Conservation (phyloP, 2,329 filamentous ascomycete species). For the Ophioceras dolichostomum region DNA sequence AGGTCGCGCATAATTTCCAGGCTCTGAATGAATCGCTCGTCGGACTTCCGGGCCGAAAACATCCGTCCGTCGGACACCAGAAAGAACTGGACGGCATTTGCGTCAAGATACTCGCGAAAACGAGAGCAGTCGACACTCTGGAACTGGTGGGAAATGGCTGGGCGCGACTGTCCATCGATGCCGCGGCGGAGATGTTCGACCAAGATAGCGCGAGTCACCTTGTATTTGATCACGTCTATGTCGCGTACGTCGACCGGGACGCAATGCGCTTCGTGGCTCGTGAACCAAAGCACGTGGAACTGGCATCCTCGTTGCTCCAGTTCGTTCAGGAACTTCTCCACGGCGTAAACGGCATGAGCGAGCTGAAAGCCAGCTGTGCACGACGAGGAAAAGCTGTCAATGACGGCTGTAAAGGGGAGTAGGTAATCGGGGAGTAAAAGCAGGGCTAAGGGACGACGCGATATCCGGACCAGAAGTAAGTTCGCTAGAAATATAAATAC, state of each 20-base stretch:
- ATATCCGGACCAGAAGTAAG: too few relatives aligned
- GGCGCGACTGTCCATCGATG: constrained; percentile 1
- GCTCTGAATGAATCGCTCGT: constrained; percentile 6
- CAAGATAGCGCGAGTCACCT: constrained; percentile 49
- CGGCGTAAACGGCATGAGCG: constrained; percentile 55
- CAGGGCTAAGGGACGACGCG: too few relatives aligned
- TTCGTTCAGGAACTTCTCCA: constrained; percentile 52
- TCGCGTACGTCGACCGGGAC: constrained; percentile 28
- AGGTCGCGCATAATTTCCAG: constrained; percentile 42
- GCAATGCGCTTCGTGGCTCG: constrained; percentile 40
- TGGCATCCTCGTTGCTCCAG: constrained; percentile 53
- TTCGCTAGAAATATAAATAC: too few relatives aligned
- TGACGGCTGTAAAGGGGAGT: neutral
- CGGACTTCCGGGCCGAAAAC: constrained; percentile 1
- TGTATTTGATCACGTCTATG: constrained; percentile 33
- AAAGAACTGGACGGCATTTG: constrained; percentile 49
- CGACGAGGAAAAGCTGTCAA: neutral
- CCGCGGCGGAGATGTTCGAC: constrained; percentile 44
- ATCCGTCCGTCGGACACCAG: constrained; percentile 52
- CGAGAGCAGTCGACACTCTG: constrained; percentile 27
- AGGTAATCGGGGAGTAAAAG: neutral
- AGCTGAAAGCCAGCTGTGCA: constrained; percentile 50
- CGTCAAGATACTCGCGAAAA: constrained; percentile 43
- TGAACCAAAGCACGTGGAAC: constrained; percentile 61
- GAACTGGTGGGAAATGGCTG: constrained; percentile 22